Evolutionary conservation across 306 rosid species (phyloP), one percentile per base, ranked within the genome.

Genomic region (Prunus mongolica): DNA sequence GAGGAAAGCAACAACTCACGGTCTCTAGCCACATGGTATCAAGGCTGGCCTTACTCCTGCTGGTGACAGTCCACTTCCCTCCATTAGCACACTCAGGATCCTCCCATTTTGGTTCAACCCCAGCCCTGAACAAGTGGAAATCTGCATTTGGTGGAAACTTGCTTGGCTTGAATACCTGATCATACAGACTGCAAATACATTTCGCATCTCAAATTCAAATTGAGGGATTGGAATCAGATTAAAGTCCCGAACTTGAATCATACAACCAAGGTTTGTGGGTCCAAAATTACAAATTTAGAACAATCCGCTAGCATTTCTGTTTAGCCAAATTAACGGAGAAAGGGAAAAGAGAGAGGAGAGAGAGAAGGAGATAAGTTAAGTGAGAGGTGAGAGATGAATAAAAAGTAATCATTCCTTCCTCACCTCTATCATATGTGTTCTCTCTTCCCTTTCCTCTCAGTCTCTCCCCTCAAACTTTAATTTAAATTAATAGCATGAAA

Each of bases 31-130:
- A 96, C 99, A 91, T 89, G 65, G 12, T 62, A 57, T 96, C 99
- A 67, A 96, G 96, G 80, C 9, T 79, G 30, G 86, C 25, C 84
- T 93, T 96, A 76, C 90, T 81, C 61, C 52, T 81, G 88, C 83
- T 83, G 62, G 74, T 27, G 58, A 84, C 83, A 74, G 97, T 83
- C 99, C 98, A 96, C 83, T 92, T 96, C 58, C 99, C 99, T 80
- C 99, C 99, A 83, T 11, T 86, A 52, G 98, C 96, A 79, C 99
- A 95, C 78, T 92, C 97, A 4, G 99, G 99, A 88, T 92, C 99
- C 88, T 96, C 99, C 98, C 98, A 96, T 71, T 96, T 96, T 20
- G 99, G 99, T 65, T 92, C 98, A 85, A 89, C 50, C 78, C 99
- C 98, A 79, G 90, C 72, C 86, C 85, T 91, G 82, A 92, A 96